phyloP scores from a whole-genome alignment of 2,329 filamentous ascomycete genomes.

The Colletotrichum paranaense region DNA sequence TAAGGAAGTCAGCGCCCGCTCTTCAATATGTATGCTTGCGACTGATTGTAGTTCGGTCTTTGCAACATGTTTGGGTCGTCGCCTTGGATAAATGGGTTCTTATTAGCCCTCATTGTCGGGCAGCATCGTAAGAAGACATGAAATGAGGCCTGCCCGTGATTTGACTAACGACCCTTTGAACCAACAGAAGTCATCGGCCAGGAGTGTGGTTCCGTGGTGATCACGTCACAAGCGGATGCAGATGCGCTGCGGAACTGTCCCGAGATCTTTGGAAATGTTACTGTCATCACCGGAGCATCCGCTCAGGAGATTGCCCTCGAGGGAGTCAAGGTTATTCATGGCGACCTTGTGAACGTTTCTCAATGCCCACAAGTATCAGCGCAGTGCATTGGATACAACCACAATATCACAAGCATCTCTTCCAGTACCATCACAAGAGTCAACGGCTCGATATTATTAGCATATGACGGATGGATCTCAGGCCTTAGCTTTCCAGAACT shows the following conservation, averaged over 20 bases:
- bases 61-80: not conserved
- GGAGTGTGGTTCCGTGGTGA: not conserved
- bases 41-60: not conserved
- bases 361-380: not conserved
- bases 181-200: not conserved
- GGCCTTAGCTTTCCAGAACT: not conserved
- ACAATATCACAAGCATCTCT: not conserved
- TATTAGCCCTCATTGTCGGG: not conserved
- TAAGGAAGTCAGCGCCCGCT: not conserved
- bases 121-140: not conserved
- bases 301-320: not conserved
- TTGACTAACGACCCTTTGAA: not conserved
- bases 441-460: not conserved
- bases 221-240: not conserved
- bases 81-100: not conserved
- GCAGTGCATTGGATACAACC: not conserved
- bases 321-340: not conserved
- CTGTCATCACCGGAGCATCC: not conserved
- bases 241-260: not conserved
- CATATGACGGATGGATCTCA: not conserved
- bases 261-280: not conserved
- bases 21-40: not conserved
- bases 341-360: not conserved
- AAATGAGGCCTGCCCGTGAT: not conserved
- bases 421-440: not conserved